Base-by-base conservation (phyloP, 208 protist species). In the Trypanosomatidae sp. region DNA sequence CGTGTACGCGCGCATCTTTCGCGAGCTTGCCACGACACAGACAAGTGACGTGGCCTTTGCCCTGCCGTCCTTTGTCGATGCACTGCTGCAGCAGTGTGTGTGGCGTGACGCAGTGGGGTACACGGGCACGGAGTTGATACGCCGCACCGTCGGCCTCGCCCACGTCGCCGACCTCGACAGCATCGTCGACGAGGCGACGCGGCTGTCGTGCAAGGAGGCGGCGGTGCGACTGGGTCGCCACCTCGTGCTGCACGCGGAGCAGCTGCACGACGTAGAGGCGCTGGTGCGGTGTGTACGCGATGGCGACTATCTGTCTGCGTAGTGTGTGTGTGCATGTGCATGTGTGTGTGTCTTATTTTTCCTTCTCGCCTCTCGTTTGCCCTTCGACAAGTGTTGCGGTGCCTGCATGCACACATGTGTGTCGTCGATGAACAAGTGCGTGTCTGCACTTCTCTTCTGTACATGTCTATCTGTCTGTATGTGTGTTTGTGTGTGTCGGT, bases 141-240 rank as follows among this genome's bases (percentile, higher is more conserved):
- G 62, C 21, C 48, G 62, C 16, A 64, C 50, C 13, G 37, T 70
- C 1, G 56, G 53, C n/a, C 49, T 70, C 13, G 55, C 53, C 2
- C 62, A 70, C 40, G 62, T 70, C 13, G 56, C 56, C 4, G 62
- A 70, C 48, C 46, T 64, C 23, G 62, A 62, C 30, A 39, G 49
- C 25, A 64, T 70, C 18, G 25, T 19, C 19, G 20, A 32, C 26
- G 43, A 39, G 0, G 35, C 16, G 16, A 22, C 30, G 15, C 55
- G 62, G 1, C 47, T 70, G 13, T 23, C 32, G 4, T 48, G 48
- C 13, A 62, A 60, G 45, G 46, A 57, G 37, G 24, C 6, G 15
- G 46, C 40, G 10, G 39, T 63, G 23, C 55, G 53, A 10, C 56
- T 70, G 28, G 62, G 62, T 20, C 39, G 39, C 8, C 43, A 44